Conservation (phyloP, 108 stramenopile species). For the Cyclostephanos invisitatus region DNA sequence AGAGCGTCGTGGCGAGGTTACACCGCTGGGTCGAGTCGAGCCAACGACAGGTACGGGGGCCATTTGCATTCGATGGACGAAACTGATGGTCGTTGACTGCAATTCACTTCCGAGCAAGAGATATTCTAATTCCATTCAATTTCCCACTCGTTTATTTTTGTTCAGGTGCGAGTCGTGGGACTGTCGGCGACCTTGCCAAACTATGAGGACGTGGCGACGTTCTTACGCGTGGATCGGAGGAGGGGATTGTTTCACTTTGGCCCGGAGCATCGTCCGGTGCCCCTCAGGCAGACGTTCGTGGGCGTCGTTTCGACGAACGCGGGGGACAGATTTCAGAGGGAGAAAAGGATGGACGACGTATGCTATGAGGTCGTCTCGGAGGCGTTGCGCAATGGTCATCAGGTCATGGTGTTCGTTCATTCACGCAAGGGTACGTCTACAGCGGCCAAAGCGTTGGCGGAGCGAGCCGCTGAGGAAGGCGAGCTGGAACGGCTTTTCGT, state of each 20-base stretch:
- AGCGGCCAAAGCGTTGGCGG: slow-evolving; percentile 84
- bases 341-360: slow-evolving; percentile 90
- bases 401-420: slow-evolving; percentile 99
- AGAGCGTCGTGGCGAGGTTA: slow-evolving; percentile 94
- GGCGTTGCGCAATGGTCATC: slow-evolving; percentile 90
- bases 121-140: too few relatives aligned
- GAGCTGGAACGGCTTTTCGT: slow-evolving; percentile 72
- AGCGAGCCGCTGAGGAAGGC: slow-evolving; percentile 65
- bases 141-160: too few relatives aligned
- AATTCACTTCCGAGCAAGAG: too few relatives aligned
- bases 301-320: slow-evolving; percentile 85
- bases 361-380: slow-evolving; percentile 90
- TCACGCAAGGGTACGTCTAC: slow-evolving; percentile 94
- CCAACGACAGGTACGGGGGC: slow-evolving; percentile 89
- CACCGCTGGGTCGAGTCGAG: slow-evolving; percentile 94
- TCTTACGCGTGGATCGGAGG: slow-evolving; percentile 75
- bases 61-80: too few relatives aligned
- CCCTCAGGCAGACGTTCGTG: slow-evolving; percentile 95
- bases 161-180: slow-evolving; percentile 90
- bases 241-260: slow-evolving; percentile 96
- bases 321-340: slow-evolving; percentile 66
- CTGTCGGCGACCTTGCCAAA: slow-evolving; percentile 98
- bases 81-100: too few relatives aligned
- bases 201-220: slow-evolving; percentile 90
- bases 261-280: slow-evolving; percentile 96